Percentiles rank a stretch among this genome's conserved stretches.
Conservation (phyloP, 805 yeast genomes). For the Hanseniaspora taiwanica region DNA sequence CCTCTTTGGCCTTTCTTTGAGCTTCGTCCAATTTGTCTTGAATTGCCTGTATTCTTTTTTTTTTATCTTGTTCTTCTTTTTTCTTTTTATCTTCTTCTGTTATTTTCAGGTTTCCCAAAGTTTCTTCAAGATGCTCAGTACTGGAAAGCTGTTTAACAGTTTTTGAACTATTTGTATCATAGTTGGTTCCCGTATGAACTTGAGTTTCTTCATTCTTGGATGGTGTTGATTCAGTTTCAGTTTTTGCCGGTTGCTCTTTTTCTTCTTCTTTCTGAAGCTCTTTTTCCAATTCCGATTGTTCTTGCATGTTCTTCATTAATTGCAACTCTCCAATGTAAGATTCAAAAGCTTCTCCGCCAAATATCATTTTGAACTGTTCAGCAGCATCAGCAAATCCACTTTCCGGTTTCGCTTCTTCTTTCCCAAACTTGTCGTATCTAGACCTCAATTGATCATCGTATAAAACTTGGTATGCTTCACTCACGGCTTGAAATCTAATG, state of each 20-base stretch:
- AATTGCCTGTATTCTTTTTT: slow-evolving; percentile 32
- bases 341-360: slow-evolving; percentile 84
- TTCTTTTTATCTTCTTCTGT: slow-evolving; percentile 14
- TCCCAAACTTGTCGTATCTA: slow-evolving; percentile 64
- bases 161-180: not conserved
- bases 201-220: not conserved
- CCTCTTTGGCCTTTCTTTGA: slow-evolving; percentile 50
- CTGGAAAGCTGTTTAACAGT: not conserved
- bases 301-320: slow-evolving; percentile 60
- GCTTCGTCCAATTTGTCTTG: slow-evolving; percentile 64
- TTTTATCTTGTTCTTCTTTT: slow-evolving; percentile 22
- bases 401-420: slow-evolving; percentile 53
- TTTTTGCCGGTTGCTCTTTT: not conserved
- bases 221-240: not conserved
- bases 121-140: not conserved
- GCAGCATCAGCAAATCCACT: slow-evolving; percentile 69
- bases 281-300: slow-evolving; percentile 38
- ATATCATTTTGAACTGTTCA: slow-evolving; percentile 55
- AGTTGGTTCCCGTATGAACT: not conserved
- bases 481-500: slow-evolving; percentile 43
- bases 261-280: slow-evolving; percentile 10
- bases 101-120: slow-evolving; percentile 1
- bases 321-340: slow-evolving; percentile 84
- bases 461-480: slow-evolving; percentile 69
- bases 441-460: slow-evolving; percentile 50